Conservation (phyloP, 176 grass and related monocot genomes). For the Eleusine coracana region DNA sequence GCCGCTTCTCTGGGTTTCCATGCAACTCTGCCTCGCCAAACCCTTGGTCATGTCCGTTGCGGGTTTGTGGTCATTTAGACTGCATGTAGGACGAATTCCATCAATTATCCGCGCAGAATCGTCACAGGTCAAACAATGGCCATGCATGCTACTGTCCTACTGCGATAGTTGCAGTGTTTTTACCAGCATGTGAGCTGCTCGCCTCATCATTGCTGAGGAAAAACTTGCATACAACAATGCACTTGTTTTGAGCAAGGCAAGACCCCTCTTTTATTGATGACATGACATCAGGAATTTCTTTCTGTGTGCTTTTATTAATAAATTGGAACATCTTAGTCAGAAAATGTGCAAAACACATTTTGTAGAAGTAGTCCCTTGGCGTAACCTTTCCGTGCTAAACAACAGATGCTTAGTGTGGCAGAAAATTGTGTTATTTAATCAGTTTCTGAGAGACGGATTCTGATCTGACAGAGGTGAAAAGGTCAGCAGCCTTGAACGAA, state of each 20-base stretch:
- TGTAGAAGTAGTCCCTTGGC: neutral
- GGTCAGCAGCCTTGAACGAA: slow-evolving; percentile 30
- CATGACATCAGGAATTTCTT: neutral
- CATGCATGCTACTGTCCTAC: slow-evolving; percentile 44
- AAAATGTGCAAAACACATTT: neutral
- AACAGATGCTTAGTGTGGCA: slow-evolving; percentile 24
- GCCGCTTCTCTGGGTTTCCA: neutral
- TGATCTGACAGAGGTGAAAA: slow-evolving; percentile 38
- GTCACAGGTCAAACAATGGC: slow-evolving; percentile 39
- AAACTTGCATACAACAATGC: neutral
- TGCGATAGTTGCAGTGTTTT: neutral
- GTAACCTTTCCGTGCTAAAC: neutral
- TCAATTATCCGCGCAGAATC: slow-evolving; percentile 48
- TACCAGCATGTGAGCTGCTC: slow-evolving; percentile 39
- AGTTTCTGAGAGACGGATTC: slow-evolving; percentile 23
- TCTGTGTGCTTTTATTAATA: neutral
- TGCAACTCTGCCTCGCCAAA: neutral
- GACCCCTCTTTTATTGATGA: neutral
- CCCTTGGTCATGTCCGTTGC: slow-evolving; percentile 32
- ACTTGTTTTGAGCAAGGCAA: neutral
- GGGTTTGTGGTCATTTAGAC: neutral
- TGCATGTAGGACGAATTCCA: slow-evolving; percentile 38
- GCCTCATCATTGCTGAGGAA: slow-evolving; percentile 19
- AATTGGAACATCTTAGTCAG: neutral
- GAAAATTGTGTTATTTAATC: slow-evolving; percentile 30